These are phyloP conservation scores for Pyrus hybrid DNA, from an alignment of 331 rosid species.

Conservation along the genomic window DNA sequence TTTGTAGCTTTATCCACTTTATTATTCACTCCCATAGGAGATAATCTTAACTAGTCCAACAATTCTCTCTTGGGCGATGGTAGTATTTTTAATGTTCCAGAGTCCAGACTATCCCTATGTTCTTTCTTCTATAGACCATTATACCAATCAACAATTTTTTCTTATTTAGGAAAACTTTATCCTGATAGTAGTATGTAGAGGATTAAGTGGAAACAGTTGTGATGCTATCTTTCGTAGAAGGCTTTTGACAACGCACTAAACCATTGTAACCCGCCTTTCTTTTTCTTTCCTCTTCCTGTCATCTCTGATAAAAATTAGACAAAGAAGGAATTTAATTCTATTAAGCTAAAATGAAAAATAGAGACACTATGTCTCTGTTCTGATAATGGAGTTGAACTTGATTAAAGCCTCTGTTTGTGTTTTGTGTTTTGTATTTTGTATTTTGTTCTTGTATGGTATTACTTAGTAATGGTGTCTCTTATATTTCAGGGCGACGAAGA, in stretches of 20 bases:
- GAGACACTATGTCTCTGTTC: neutral
- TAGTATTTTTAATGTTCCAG: neutral
- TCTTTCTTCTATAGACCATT: neutral
- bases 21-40: neutral
- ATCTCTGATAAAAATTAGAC: neutral
- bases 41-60: neutral
- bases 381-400: neutral
- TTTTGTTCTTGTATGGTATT: neutral
- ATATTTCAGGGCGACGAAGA: conserved; percentile 55
- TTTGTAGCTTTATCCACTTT: neutral
- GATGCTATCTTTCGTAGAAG: neutral
- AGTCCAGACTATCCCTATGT: neutral
- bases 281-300: neutral
- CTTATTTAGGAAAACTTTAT: neutral
- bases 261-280: neutral
- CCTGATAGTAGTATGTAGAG: neutral
- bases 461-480: conserved; percentile 8
- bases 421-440: neutral
- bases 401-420: neutral
- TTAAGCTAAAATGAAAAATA: neutral
- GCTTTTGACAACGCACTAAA: neutral
- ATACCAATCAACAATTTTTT: neutral
- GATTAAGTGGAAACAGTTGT: neutral
- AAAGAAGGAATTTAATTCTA: neutral
- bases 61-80: neutral